Base-by-base conservation (phyloP, 305 asterid species). In the Salvia sclarea region DNA sequence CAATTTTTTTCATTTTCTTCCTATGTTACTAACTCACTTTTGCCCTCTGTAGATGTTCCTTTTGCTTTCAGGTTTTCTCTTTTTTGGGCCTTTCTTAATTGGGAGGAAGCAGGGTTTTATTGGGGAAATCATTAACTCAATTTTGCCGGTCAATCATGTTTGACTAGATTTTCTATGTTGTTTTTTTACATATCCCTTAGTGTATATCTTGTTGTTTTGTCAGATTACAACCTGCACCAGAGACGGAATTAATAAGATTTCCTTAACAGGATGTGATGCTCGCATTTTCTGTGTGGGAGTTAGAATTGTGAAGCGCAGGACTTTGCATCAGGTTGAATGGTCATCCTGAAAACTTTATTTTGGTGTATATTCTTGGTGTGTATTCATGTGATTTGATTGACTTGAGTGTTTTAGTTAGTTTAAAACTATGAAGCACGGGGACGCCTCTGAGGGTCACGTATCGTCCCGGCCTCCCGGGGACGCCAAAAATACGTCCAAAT, bases 231-330 rank as follows among this genome's bases (percentile, higher is more conserved):
- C 87, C 48, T 85, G 85, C 85, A 85, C 89, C 81, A 81, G 91
- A 85, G 99, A 95, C 54, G 98, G 99, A 78, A 84, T 88, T 74
- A 92, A 95, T 84, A 92, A 86, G 81, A 84, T 95, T 77, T 84
- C 85, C 75, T 72, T 95, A 77, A 82, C 84, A 68, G 96, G 97
- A 74, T 84, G 89, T 64, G 99, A 95, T 88, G 83, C 88, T 73
- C 98, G 99, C 20, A 64, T 83, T 47, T 95, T 95, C 82, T 92
- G 99, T 75, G 53, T 95, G 66, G 99, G 99, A 44, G 95, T 95
- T 66, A 84, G 99, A 84, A 79, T 92, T 70, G 98, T 87, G 66
- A 90, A 90, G 84, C 83, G 95, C 57, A 94, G 91, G 33, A 84
- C 96, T 78, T 81, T 92, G 70, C 89, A 77, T 40, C 96, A 92